Evolutionary conservation across 805 yeast genomes (phyloP).

Genomic region (Kodamaea kakaduensis): DNA sequence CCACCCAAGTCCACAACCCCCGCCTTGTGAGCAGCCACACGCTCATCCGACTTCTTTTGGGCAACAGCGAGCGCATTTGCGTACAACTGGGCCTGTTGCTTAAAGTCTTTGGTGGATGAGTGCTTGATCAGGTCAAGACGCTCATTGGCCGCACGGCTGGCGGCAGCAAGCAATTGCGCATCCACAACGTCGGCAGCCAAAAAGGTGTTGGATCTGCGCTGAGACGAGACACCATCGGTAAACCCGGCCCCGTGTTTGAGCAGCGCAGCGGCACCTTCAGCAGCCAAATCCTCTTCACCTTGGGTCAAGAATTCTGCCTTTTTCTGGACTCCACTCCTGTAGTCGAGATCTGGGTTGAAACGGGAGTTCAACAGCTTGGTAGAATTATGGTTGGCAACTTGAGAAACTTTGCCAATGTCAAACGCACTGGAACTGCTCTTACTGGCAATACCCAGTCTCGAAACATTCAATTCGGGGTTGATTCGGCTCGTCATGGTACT

Average conservation of each 20-base stretch:
- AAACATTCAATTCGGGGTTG: slow-evolving; percentile 35
- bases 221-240: slow-evolving; percentile 23
- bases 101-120: slow-evolving; percentile 29
- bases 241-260: slow-evolving; percentile 33
- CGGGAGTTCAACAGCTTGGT: slow-evolving; percentile 37
- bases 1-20: slow-evolving; percentile 74
- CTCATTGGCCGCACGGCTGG: slow-evolving; percentile 44
- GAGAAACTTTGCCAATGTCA: slow-evolving; percentile 32
- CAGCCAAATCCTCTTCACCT: slow-evolving; percentile 46
- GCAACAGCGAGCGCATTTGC: slow-evolving; percentile 76
- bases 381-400: slow-evolving; percentile 37
- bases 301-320: slow-evolving; percentile 33
- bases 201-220: slow-evolving; percentile 29
- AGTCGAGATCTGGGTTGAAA: slow-evolving; percentile 40
- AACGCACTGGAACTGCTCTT: slow-evolving; percentile 20
- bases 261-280: slow-evolving; percentile 57
- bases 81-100: slow-evolving; percentile 52
- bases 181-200: slow-evolving; percentile 45
- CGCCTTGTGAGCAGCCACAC: slow-evolving; percentile 49
- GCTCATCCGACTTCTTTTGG: slow-evolving; percentile 57
- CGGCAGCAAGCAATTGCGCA: slow-evolving; percentile 45
- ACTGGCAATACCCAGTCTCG: slow-evolving; percentile 35
- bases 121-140: slow-evolving; percentile 30
- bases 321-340: slow-evolving; percentile 34
- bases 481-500: slow-evolving; percentile 43